A percentile compares a stretch with the other conserved stretches of the same genome.
These are phyloP conservation scores for Ophidiomyces ophidiicola DNA, from an alignment of 2,329 filamentous ascomycete genomes.

Conservation along the genomic window DNA sequence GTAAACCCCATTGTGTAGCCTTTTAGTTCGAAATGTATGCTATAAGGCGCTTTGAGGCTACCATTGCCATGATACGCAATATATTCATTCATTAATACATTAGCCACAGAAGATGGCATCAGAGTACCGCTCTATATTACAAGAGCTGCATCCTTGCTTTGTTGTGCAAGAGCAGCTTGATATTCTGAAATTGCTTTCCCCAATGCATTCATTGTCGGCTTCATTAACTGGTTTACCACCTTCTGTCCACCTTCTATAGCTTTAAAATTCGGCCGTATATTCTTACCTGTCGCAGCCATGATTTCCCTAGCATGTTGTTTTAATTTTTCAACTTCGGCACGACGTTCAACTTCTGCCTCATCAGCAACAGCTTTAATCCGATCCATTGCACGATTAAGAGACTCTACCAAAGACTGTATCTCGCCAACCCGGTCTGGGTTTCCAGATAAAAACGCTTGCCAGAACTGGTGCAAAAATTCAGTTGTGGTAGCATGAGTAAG, in stretches of 20 bases:
- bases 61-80: too few relatives aligned
- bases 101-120: background rate
- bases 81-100: too few relatives aligned
- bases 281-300: slow-evolving; percentile 61
- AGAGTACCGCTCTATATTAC: slow-evolving; percentile 2
- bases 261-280: slow-evolving; percentile 52
- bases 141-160: slow-evolving; percentile 29
- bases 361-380: slow-evolving; percentile 70
- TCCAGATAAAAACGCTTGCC: slow-evolving; percentile 80
- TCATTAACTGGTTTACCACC: slow-evolving; percentile 64
- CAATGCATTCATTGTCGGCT: slow-evolving; percentile 59
- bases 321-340: slow-evolving; percentile 51
- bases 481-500: slow-evolving; percentile 84
- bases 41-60: too few relatives aligned
- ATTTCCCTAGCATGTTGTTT: slow-evolving; percentile 60
- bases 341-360: slow-evolving; percentile 64
- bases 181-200: slow-evolving; percentile 60
- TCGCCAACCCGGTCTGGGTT: slow-evolving; percentile 70
- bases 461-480: slow-evolving; percentile 97
- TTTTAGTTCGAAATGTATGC: too few relatives aligned
- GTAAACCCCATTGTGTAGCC: too few relatives aligned
- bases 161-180: slow-evolving; percentile 53
- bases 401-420: slow-evolving; percentile 69
- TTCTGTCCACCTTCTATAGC: slow-evolving; percentile 61
- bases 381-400: slow-evolving; percentile 61